A percentile compares a stretch with the other conserved stretches of the same genome.
These are phyloP conservation scores for Saprolegnia diclina DNA, from an alignment of 352 stramenopile genomes.

Conservation along the genomic window DNA sequence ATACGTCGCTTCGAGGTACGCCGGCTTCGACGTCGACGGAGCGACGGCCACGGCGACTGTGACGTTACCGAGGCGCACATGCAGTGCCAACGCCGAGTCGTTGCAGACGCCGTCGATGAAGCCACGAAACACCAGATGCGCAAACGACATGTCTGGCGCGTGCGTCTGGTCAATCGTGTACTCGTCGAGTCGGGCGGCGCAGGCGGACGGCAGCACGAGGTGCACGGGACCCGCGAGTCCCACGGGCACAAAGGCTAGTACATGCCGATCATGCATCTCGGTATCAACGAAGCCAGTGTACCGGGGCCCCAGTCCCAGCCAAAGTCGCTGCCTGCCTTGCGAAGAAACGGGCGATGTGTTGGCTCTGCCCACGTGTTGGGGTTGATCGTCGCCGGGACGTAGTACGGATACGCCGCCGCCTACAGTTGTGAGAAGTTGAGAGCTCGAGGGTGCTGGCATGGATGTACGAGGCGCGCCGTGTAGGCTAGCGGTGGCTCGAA, in stretches of 20 bases:
- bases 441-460: constrained; percentile 12
- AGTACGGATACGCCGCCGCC: constrained; percentile 63
- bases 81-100: background rate
- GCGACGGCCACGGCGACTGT: background rate
- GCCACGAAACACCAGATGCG: background rate
- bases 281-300: constrained; percentile 5
- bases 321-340: constrained; percentile 83
- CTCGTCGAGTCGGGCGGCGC: constrained; percentile 1
- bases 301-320: constrained; percentile 81
- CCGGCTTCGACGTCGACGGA: background rate
- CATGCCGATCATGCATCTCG: background rate
- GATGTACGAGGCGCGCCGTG: constrained; percentile 35
- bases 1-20: background rate
- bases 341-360: constrained; percentile 67
- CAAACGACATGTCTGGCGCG: background rate
- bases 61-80: background rate
- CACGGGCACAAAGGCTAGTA: constrained; percentile 44
- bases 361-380: constrained; percentile 78
- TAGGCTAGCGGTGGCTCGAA: constrained; percentile 58
- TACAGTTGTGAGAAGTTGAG: constrained; percentile 28
- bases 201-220: constrained; percentile 34
- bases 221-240: constrained; percentile 54
- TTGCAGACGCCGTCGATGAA: background rate
- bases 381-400: constrained; percentile 64
- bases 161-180: constrained; percentile 13